Conservation (phyloP, 139 green algal genomes). For the Marvania coccoides region DNA sequence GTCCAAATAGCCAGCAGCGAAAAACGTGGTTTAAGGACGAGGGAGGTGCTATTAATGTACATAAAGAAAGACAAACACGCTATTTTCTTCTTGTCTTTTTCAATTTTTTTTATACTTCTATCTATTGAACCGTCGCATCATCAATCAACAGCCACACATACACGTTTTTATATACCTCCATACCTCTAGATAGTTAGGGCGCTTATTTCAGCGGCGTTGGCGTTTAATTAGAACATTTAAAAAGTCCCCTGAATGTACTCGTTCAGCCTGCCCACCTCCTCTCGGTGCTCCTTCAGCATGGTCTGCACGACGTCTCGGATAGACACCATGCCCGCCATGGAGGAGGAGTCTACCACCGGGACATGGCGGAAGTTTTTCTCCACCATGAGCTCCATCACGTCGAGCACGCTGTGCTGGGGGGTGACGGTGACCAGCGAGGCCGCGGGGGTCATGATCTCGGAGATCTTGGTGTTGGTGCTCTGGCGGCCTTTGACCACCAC, state of each 20-base stretch:
- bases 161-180: not conserved
- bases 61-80: no score
- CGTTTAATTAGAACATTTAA: no score
- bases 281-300: slow-evolving; percentile 49
- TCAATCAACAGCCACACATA: no score
- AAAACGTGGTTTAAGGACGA: no score
- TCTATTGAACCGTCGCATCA: no score
- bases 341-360: slow-evolving; percentile 38
- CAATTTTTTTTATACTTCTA: no score
- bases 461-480: slow-evolving; percentile 25
- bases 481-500: slow-evolving; percentile 41
- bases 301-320: slow-evolving; percentile 46
- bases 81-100: no score
- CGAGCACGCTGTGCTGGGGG: slow-evolving; percentile 38
- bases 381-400: slow-evolving; percentile 53
- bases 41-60: no score
- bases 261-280: slow-evolving; percentile 44
- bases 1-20: no score
- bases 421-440: slow-evolving; percentile 31
- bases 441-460: slow-evolving; percentile 43
- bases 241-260: slow-evolving; percentile 55
- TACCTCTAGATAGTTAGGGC: not conserved
- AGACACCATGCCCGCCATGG: slow-evolving; percentile 48
- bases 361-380: slow-evolving; percentile 52
- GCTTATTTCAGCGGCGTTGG: not conserved